Base-by-base conservation (phyloP, 164 flowering plant species). In the Buxus sempervirens region DNA sequence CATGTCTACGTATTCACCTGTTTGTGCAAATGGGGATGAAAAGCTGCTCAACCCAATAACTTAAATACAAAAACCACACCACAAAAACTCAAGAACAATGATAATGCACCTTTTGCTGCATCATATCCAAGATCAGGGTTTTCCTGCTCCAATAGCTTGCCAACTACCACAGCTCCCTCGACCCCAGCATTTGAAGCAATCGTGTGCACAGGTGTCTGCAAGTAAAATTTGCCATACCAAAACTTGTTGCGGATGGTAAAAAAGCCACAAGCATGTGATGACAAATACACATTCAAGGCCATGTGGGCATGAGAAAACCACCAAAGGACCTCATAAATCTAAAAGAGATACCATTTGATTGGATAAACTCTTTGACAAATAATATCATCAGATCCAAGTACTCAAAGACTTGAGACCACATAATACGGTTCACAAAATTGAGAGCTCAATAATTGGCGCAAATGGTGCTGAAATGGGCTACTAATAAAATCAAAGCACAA, bases 1-100 rank as follows among this genome's bases (percentile, higher is more conserved):
- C 99, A 95, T 92, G 75, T 95, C 94, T 4, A 95, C 97, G 76
- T 95, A 94, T 76, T 86, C 95, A 75, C 91, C 98, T 94, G 84
- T 2, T 65, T 45, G 57, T 28, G 28, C 27, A 28, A 68, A 10
- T 27, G 51, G n/a, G 58, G 16, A 41, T 5, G 45, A 12, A 41
- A 45, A 22, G 19, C 26, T 60, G 16, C 3, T 36, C 21, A 62
- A 23, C 18, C 63, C 25, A 54, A 41, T 66, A 38, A 54, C 32
- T 21, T 23, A 54, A 5, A 24, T 9, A 58, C 12, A 19, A 20
- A 19, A 21, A 1, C 5, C 8, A 10, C 4, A 45, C 12, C 5
- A 5, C 51, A 45, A 45, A 10, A 45, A 6, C 51, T 45, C 18
- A 45, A 5, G 45, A 45, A 45, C 14, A 15, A 45, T 45, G 18